phyloP scores from a whole-genome alignment of 371 early-diverging fungal species.

The Choanephora cucurbitarum region DNA sequence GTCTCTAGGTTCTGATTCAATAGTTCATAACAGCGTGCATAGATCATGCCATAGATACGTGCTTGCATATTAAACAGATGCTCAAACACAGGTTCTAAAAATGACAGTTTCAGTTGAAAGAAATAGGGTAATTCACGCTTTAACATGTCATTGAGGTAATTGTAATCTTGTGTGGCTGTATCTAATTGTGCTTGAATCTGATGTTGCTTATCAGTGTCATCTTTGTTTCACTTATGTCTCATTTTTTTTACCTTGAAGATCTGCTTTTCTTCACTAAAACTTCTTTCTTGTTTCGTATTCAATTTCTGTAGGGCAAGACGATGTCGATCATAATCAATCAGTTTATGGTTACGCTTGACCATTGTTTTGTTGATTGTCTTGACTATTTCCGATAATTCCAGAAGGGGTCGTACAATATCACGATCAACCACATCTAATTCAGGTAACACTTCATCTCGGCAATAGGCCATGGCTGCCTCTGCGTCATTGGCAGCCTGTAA shows the following conservation, averaged over 20 bases:
- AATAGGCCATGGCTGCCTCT: conserved; percentile 60
- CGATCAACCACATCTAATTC: conserved; percentile 74
- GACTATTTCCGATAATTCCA: conserved; percentile 66
- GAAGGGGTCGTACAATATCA: conserved; percentile 67
- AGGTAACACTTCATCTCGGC: conserved; percentile 65
- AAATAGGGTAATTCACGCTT: conserved; percentile 69
- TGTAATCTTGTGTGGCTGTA: conserved; percentile 73
- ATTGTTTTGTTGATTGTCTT: conserved; percentile 72
- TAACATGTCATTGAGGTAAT: conserved; percentile 64
- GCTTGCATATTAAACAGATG: conserved; percentile 69
- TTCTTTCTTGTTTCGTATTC: conserved; percentile 64
- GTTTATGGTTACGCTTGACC: conserved; percentile 80
- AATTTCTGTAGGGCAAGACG: conserved; percentile 68
- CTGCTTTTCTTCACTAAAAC: conserved; percentile 72
- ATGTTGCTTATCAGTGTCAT: too few species aligned
- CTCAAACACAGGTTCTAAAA: conserved; percentile 76
- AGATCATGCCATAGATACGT: conserved; percentile 57
- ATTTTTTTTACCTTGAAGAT: conserved; percentile 57
- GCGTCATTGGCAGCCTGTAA: conserved; percentile 66
- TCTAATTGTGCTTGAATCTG: conserved; percentile 64
- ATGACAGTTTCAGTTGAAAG: conserved; percentile 51
- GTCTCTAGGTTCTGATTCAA: conserved; percentile 32
- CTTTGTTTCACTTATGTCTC: too few species aligned
- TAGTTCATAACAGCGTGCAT: conserved; percentile 50
- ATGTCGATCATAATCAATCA: conserved; percentile 85